Conservation (phyloP, 2,329 filamentous ascomycete species). For the Fusarium sp. region DNA sequence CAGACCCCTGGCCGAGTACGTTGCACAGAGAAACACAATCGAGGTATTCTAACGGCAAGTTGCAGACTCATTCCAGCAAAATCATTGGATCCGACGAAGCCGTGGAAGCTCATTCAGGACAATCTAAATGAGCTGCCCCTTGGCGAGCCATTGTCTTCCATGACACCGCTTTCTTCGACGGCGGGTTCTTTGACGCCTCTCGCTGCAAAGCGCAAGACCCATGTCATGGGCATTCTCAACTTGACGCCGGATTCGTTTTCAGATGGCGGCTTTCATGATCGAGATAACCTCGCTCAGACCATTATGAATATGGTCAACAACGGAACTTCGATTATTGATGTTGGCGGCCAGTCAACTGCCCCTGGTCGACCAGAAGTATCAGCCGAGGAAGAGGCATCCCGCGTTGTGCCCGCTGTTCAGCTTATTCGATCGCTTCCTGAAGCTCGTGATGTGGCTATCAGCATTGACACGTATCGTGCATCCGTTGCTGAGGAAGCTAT, state of each 20-base stretch:
- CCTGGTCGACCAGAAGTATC: conserved; percentile 77
- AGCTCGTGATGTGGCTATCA: conserved; percentile 74
- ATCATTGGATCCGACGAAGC: conserved; percentile 61
- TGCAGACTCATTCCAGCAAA: conserved; percentile 65
- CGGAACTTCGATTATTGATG: conserved; percentile 87
- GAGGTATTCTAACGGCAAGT: background rate
- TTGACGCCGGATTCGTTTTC: conserved; percentile 97
- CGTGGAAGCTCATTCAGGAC: conserved; percentile 70
- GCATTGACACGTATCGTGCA: conserved; percentile 92
- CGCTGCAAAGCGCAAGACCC: conserved; percentile 69
- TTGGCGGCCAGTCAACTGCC: conserved; percentile 93
- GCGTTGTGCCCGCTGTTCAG: conserved; percentile 82
- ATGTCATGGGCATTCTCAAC: conserved; percentile 94
- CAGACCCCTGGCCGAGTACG: conserved; percentile 82
- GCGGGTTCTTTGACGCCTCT: conserved; percentile 67
- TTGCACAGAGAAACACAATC: background rate
- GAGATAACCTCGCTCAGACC: conserved; percentile 64
- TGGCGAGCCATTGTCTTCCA: conserved; percentile 63
- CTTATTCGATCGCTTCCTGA: conserved; percentile 75
- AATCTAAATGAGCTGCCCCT: conserved; percentile 68
- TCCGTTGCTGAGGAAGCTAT: conserved; percentile 81
- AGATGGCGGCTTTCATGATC: conserved; percentile 77
- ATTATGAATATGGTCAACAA: conserved; percentile 69
- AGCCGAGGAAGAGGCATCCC: conserved; percentile 76
- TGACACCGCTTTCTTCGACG: conserved; percentile 63